Base-by-base conservation (phyloP, 1,139 yeast genomes). In the Suhomyces panamericanus region DNA sequence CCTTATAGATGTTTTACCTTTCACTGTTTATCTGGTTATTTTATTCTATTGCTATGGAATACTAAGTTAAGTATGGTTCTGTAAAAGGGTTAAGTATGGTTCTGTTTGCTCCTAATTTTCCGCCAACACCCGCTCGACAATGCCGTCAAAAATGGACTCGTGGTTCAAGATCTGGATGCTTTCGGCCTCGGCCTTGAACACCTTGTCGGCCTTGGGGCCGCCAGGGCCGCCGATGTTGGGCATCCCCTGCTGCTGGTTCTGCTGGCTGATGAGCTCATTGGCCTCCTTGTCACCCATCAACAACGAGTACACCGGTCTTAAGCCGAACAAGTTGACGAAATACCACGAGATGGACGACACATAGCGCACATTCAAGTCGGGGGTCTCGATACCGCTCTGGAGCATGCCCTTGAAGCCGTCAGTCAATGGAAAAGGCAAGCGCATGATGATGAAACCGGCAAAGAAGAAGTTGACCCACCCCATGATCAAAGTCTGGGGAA, bases 261-360 rank as follows among this genome's bases (percentile, higher is more conserved):
- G 81, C 47, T 73, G 80, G 46, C 66, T 65, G 53, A 78, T 72
- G 42, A 81, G 72, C 20, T 80, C 80, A 33, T 75, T 75, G 12
- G 73, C 76, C 47, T 77, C 72, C 20, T 62, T 59, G 51, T 79
- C 85, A 4, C 84, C 85, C 60, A 88, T 77, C 15, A 91, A 56
- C 46, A 91, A 74, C 24, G 88, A 78, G 63, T 85, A 87, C 2
- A 93, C 83, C 0, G 96, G 88, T 53, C 83, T 80, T 50, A 93
- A 76, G 31, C 99, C 99, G 47, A 91, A 68, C 53, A 90, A 79
- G 48, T 90, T 88, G 45, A 93, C 87, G 63, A 93, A 89, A 63
- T 93, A 93, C 99, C 98, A 93, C n/a, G 97, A 90, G 27, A 95
- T 84, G 3, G 96, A 84, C 32, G 95, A 85, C n/a, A 93, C 99